These are phyloP conservation scores for Fusarium brachygibbosum DNA, from an alignment of 2,329 filamentous ascomycete genomes.

Conservation along the genomic window DNA sequence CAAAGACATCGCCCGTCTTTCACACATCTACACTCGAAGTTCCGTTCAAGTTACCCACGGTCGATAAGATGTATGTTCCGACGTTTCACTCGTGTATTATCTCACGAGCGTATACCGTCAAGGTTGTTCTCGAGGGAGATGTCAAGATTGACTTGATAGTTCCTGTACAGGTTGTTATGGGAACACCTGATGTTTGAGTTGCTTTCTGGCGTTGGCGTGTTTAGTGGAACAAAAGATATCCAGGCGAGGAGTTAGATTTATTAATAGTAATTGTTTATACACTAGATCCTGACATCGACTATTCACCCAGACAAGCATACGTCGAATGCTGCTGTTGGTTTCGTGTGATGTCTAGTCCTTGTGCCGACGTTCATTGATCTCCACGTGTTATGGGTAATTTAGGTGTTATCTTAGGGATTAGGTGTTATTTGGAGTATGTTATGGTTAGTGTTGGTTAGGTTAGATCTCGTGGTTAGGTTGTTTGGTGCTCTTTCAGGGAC, in stretches of 20 bases:
- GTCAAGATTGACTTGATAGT: constrained; percentile 39
- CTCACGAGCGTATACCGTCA: constrained; percentile 30
- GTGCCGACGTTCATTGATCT: no score
- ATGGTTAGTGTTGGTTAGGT: no score
- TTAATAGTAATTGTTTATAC: no score
- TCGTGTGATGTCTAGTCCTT: no score
- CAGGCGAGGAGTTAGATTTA: constrained; percentile 24
- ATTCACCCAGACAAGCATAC: no score
- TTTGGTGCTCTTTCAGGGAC: no score
- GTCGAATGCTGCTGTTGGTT: no score
- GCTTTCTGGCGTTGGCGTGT: constrained; percentile 1
- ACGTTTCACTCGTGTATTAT: constrained; percentile 38
- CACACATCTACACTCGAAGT: constrained; percentile 37
- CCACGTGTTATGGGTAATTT: no score
- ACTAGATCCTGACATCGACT: no score
- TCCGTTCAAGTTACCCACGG: constrained; percentile 24
- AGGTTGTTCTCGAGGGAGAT: constrained; percentile 33
- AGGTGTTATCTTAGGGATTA: no score
- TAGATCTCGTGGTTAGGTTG: no score
- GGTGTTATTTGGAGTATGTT: no score
- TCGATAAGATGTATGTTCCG: constrained; percentile 39
- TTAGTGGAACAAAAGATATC: constrained; percentile 37
- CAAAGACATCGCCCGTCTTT: constrained; percentile 30
- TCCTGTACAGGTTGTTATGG: constrained; percentile 39
- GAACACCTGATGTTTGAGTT: constrained; percentile 14